These are phyloP conservation scores for Fulvia fulva DNA, from an alignment of 2,329 filamentous ascomycete species.

Conservation along the genomic window DNA sequence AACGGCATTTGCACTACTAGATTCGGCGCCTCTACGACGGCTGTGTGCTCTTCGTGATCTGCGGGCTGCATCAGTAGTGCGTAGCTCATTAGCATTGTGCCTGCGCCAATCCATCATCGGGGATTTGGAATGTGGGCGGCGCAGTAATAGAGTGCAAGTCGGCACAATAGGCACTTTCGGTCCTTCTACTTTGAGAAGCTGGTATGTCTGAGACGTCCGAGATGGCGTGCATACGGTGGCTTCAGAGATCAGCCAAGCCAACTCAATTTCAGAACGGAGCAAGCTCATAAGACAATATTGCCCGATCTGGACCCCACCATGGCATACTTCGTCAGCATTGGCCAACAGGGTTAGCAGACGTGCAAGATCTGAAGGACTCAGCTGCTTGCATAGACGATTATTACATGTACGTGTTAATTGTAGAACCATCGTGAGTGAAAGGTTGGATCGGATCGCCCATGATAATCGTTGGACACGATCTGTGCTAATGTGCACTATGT, in stretches of 20 bases:
- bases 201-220: background rate
- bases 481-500: background rate
- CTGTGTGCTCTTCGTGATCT: background rate
- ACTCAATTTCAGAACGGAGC: background rate
- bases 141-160: background rate
- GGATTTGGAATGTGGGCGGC: background rate
- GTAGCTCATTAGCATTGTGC: background rate
- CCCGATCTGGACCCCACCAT: background rate
- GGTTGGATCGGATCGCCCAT: no score
- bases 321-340: no score
- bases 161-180: background rate
- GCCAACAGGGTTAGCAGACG: no score
- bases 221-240: background rate
- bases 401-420: no score
- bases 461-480: no score
- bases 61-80: background rate
- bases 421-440: no score
- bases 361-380: no score
- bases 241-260: background rate
- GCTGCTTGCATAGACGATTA: no score
- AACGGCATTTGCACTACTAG: background rate
- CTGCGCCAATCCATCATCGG: background rate
- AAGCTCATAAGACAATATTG: background rate
- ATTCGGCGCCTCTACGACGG: background rate
- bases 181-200: background rate